Base-by-base conservation (phyloP, 768 basidiomycete genomes). In the Tylopilus felleus region DNA sequence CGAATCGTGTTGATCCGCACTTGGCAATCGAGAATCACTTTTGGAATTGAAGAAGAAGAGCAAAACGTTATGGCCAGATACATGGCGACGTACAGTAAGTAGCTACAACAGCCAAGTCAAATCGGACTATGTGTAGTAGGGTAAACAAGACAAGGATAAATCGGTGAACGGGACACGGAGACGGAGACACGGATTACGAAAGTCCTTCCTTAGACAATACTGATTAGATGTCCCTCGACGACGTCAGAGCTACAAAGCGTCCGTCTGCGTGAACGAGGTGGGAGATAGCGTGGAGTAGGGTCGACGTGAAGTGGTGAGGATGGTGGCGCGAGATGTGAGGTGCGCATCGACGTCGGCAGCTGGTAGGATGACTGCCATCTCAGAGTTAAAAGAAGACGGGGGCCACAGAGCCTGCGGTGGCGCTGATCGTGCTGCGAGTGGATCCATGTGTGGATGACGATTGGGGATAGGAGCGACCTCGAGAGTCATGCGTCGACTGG, bases 301-400 rank as follows among this genome's bases (percentile, higher is more conserved):
- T 41, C 16, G 27, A 41, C 36, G 33, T 31, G 51, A 8, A n/a
- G 42, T 28, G 52, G 41, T 36, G 53, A 31, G 52, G 31, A 4
- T 47, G 58, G 23, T 27, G 33, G 43, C 5, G 42, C 16, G 38
- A 22, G 46, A 6, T 36, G 16, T 19, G 49, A 44, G 23, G 19
- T 19, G 51, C 21, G 44, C 53, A 49, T 57, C 53, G 4, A 53
- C 28, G 49, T 42, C 47, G 48, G 42, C 39, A 42, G 43, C 19
- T 39, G 40, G 35, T 9, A 42, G 42, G 22, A 50, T 39, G 8
- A 16, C 28, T 48, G 48, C n/a, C 38, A n/a, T n/a, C n/a, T 23
- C 28, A 38, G 29, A 4, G 22, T 75, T 67, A 86, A 73, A 86
- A 86, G 73, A 86, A 84, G 33, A 82, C 77, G 45, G 84, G 75